Base-by-base conservation (phyloP, 768 basidiomycete genomes). In the Mycena polygramma region DNA sequence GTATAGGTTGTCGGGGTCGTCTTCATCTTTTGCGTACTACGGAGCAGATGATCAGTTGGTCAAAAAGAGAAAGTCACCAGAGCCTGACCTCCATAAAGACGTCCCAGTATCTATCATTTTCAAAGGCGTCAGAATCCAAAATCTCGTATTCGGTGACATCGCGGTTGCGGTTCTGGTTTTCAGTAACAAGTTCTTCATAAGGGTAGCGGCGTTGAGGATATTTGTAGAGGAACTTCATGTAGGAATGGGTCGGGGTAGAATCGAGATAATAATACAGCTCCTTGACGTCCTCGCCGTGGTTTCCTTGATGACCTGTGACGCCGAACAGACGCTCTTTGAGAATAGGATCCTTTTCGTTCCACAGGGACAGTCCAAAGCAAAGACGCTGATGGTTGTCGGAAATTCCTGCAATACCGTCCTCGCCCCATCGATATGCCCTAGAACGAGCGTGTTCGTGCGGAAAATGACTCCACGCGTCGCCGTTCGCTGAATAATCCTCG, bases 211-310 rank as follows among this genome's bases (percentile, higher is more conserved):
- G 86, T 79, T 99, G 98, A 15, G 98, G 97, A 75, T 99, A 99
- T 80, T 99, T 99, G 89, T 99, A 99, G 66, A 98, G 83, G 81
- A 95, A 98, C 81, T 99, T 99, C 98, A 99, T 99, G 87, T 99
- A 99, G 8, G 97, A 98, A 77, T 99, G 98, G 2, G 98, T 98
- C 45, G 98, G 98, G 1, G 98, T 98, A 45, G 95, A 97, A 80
- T 99, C 98, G 70, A 99, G 89, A 81, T 99, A 99, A 79, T 97
- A 99, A 81, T 99, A 99, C 36, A 99, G 84, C 78, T 99, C 98
- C 82, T 99, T 99, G 84, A 97, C 96, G 78, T 99, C 98, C 81
- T 99, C 98, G 72, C 98, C 98, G 80, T 99, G 98, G 79, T 99
- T 99, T 54, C 98, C 97, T 84, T 99, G 93, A 77, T 96, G 94